These are phyloP conservation scores for Pyrus communis DNA, from an alignment of 306 rosid genomes.

Conservation along the genomic window DNA sequence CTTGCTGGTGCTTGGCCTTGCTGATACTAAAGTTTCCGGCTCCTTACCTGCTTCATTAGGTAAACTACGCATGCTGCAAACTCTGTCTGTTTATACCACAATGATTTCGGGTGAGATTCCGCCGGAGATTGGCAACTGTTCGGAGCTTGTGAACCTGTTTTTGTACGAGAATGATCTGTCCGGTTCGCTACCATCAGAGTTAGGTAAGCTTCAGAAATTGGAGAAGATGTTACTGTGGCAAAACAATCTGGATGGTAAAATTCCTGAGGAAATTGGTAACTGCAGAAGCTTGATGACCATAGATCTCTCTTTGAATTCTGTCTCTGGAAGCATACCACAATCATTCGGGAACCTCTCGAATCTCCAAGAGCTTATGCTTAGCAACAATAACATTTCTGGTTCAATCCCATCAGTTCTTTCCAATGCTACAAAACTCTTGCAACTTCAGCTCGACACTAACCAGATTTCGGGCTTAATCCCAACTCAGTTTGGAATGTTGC, in stretches of 20 bases:
- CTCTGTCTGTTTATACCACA: constrained; percentile 66
- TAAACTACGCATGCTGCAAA: constrained; percentile 45
- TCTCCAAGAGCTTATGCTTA: constrained; percentile 84
- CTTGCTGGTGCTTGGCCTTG: constrained; percentile 56
- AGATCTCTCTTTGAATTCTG: constrained; percentile 62
- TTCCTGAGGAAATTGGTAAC: constrained; percentile 69
- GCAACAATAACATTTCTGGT: constrained; percentile 73
- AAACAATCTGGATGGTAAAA: constrained; percentile 46
- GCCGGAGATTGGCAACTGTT: constrained; percentile 74
- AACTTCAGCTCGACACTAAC: constrained; percentile 74
- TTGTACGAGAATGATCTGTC: constrained; percentile 63
- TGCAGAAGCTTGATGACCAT: constrained; percentile 53
- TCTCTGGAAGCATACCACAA: constrained; percentile 67
- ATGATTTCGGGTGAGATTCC: constrained; percentile 77
- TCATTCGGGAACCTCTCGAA: constrained; percentile 53
- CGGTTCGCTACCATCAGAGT: constrained; percentile 57
- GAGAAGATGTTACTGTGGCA: constrained; percentile 80
- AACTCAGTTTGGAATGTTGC: constrained; percentile 50
- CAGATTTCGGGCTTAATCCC: constrained; percentile 73
- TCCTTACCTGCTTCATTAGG: constrained; percentile 66
- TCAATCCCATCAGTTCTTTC: constrained; percentile 57
- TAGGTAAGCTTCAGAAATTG: constrained; percentile 67
- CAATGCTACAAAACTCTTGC: constrained; percentile 54
- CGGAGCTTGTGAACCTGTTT: constrained; percentile 70
- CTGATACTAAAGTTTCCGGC: constrained; percentile 71